Base-by-base conservation (phyloP, 169 alveolate species). In the Plasmodium coatneyi region DNA sequence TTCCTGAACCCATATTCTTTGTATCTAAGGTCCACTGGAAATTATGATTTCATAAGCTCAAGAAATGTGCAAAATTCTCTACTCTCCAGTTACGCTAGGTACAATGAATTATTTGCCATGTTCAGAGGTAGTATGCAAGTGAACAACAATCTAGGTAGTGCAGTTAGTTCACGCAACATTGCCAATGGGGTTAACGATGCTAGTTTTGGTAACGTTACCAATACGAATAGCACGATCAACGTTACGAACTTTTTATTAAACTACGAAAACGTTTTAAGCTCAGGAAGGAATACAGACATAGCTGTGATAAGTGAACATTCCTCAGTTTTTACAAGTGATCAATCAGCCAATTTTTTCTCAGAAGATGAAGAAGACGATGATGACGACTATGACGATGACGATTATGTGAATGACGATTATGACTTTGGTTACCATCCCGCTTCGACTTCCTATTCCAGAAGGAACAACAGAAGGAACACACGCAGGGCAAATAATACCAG, bases 341-440 rank as follows among this genome's bases (percentile, higher is more conserved):
- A 86, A 22, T 86, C 93, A 3, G 93, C 93, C 9, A 76, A 86
- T 34, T 86, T 74, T 12, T 86, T 86, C 19, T 5, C 84, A 9
- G 93, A 74, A 3, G 93, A 86, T 6, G 92, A 84, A 39, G 84
- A 86, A 74, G 93, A 86, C 39, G 93, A 84, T 54, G 93, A 84
- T 74, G 83, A 84, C 3, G 92, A 84, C 10, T 74, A 84, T n/a
- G 83, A 84, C 66, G 84, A 86, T 19, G 84, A 86, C 0, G 93
- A 86, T 76, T 41, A 83, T 25, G 36, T 28, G 19, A 34, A 52
- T 19, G 86, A 86, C 7, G 86, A 86, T 74, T 74, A 74, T 49
- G 93, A 86, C 43, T 74, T 49, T 46, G 52, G 43, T 3, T 86
- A 54, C 28, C 34, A 60, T 3, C 78, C 52, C 54, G 86, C 54